Evolutionary conservation across 1,139 yeast species (phyloP).

Genomic region (Taphrina wiesneri): DNA sequence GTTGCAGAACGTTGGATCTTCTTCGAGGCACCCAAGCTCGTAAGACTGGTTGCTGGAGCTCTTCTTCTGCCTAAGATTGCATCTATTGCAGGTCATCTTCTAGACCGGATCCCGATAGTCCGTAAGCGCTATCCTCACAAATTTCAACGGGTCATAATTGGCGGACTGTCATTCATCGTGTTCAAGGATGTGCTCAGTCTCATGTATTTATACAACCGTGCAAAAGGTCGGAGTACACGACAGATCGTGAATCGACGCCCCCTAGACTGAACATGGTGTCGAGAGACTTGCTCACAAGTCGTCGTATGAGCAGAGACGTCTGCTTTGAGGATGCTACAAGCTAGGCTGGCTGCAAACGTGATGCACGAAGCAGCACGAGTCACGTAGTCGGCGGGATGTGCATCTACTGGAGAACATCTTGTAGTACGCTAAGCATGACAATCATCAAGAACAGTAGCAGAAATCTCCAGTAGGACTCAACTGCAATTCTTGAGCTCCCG

Average conservation of each 20-base stretch:
- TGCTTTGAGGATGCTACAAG: too few relatives aligned
- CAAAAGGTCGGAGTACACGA: constrained; percentile 29
- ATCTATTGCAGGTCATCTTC: background rate
- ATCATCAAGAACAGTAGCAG: too few relatives aligned
- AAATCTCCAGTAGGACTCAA: too few relatives aligned
- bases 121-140: constrained; percentile 24
- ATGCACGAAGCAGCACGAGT: too few relatives aligned
- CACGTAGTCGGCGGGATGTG: too few relatives aligned
- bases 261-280: background rate
- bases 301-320: background rate
- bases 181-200: constrained; percentile 24
- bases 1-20: constrained; percentile 30
- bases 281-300: background rate
- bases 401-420: too few relatives aligned
- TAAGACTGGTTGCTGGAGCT: constrained; percentile 32
- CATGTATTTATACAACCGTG: constrained; percentile 26
- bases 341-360: too few relatives aligned
- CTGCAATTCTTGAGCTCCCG: too few relatives aligned
- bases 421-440: too few relatives aligned
- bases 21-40: constrained; percentile 32
- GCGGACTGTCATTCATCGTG: constrained; percentile 26
- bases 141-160: constrained; percentile 23
- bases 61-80: constrained; percentile 31
- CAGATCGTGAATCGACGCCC: constrained; percentile 10
- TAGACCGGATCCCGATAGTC: constrained; percentile 7